Conservation (phyloP, 106 monocot genomes). For the Dioscorea dumetorum region DNA sequence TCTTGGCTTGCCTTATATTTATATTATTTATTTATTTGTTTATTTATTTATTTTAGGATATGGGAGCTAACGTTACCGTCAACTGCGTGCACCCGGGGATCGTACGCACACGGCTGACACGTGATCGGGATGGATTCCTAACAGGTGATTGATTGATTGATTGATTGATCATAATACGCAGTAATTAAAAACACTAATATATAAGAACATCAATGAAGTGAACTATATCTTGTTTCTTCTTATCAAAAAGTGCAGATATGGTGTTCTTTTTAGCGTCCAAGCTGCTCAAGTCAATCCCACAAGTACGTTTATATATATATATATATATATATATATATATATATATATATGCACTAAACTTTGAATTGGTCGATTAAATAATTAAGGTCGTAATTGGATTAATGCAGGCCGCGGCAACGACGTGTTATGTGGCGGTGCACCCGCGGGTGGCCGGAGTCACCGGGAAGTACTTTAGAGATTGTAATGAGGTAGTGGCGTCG, state of each 20-base stretch:
- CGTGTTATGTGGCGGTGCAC: constrained; percentile 67
- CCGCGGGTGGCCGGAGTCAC: constrained; percentile 27
- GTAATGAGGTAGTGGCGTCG: constrained; percentile 58
- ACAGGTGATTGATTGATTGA: constrained; percentile 1
- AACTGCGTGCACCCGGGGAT: constrained; percentile 92
- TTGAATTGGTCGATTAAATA: neutral
- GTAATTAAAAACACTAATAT: neutral
- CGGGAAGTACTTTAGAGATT: constrained; percentile 67
- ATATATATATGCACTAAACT: too few relatives aligned
- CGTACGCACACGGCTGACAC: constrained; percentile 70
- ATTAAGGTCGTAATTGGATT: neutral
- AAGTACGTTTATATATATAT: constrained; percentile 21
- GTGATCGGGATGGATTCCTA: constrained; percentile 78
- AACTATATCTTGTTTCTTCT: too few relatives aligned
- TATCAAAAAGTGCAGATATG: constrained; percentile 23
- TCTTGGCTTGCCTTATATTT: too few relatives aligned
- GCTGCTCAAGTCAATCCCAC: constrained; percentile 49
- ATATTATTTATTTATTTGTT: neutral
- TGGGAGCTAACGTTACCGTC: constrained; percentile 64
- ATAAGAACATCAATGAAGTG: too few relatives aligned
- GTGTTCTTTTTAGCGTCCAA: constrained; percentile 32
- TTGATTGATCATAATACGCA: too few relatives aligned
- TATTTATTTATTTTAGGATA: constrained; percentile 26
- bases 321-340: too few relatives aligned
- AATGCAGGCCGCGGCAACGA: constrained; percentile 63